Evolutionary conservation across 805 yeast species (phyloP), one percentile per base, ranked within the genome.

Genomic region (Wickerhamomyces kurtzmanii): DNA sequence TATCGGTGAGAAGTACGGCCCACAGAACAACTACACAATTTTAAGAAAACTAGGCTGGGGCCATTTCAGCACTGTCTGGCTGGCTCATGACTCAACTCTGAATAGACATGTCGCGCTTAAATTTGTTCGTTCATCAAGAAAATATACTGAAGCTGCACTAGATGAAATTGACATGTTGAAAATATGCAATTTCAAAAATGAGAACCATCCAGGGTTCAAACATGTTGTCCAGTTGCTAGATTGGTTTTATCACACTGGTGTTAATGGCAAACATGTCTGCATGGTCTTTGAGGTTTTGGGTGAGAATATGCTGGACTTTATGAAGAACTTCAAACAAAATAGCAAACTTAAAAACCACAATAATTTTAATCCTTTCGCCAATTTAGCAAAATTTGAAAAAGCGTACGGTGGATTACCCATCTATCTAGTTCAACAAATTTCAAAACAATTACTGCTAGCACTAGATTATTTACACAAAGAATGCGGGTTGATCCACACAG

Each of bases 401-500:
- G 51, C 59, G 11, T 61, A 57, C 36, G 72, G 73, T 17, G 77
- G 75, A 1, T 55, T 74, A 14, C 81, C 81, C 1, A 37, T 73
- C 8, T 50, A 60, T 10, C 44, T 68, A 24, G 77, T 70, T 6
- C 68, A 70, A 45, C 73, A 64, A 39, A 71, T 75, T 20, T 55
- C 74, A 8, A 68, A 62, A 35, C 82, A 75, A 45, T 42, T 74
- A 22, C 53, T 74, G 20, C 36, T 65, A 22, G 73, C 76, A 1
- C 45, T 75, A 33, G 77, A 74, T 46, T 72, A 66, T 41, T 52
- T 75, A 37, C 83, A 75, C 47, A 38, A 68, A 23, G 62, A 55
- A 40, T 75, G 83, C 48, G 81, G 81, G 3, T 57, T 76, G 8
- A 75, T 77, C 22, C 89, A 80, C 51, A 71, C 87, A 9, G 87